These are phyloP conservation scores for Xylariaceae sp. DNA, from an alignment of 2,329 filamentous ascomycete species.

Conservation along the genomic window DNA sequence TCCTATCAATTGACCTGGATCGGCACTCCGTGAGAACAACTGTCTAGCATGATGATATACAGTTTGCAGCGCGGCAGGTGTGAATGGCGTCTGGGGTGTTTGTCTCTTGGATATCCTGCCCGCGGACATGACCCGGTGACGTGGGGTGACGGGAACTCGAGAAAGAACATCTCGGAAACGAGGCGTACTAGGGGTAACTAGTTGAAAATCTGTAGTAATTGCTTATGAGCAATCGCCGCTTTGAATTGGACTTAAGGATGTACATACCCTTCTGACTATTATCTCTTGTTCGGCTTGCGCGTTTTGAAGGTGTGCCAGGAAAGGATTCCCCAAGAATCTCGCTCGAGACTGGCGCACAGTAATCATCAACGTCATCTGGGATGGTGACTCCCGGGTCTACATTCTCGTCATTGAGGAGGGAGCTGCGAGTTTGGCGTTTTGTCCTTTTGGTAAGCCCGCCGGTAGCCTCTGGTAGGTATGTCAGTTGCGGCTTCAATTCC, in stretches of 20 bases:
- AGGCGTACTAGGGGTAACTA: constrained; percentile 67
- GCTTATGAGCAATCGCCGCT: constrained; percentile 2
- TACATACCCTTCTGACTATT: constrained; percentile 22
- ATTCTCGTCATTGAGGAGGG: constrained; percentile 62
- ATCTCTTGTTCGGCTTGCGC: constrained; percentile 10
- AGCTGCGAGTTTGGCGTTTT: constrained; percentile 41
- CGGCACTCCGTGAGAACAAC: constrained; percentile 75
- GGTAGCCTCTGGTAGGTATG: constrained; percentile 25
- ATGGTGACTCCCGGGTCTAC: constrained; percentile 50
- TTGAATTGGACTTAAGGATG: background rate
- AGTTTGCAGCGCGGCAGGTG: constrained; percentile 64
- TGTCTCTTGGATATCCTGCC: constrained; percentile 72
- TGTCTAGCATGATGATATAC: constrained; percentile 86
- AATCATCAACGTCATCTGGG: constrained; percentile 39
- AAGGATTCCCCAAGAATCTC: constrained; percentile 36
- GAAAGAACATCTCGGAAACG: constrained; percentile 75
- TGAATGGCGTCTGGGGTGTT: constrained; percentile 71
- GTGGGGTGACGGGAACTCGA: constrained; percentile 70
- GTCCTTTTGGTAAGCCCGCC: constrained; percentile 44
- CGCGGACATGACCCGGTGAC: constrained; percentile 74
- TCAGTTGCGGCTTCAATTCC: constrained; percentile 21
- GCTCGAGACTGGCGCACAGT: constrained; percentile 22
- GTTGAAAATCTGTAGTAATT: constrained; percentile 38
- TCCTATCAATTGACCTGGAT: constrained; percentile 71
- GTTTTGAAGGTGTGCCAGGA: constrained; percentile 23